Evolutionary conservation across 805 yeast genomes (phyloP), one percentile per base, ranked within the genome.

Genomic region (Wickerhamiella allomyrinae): DNA sequence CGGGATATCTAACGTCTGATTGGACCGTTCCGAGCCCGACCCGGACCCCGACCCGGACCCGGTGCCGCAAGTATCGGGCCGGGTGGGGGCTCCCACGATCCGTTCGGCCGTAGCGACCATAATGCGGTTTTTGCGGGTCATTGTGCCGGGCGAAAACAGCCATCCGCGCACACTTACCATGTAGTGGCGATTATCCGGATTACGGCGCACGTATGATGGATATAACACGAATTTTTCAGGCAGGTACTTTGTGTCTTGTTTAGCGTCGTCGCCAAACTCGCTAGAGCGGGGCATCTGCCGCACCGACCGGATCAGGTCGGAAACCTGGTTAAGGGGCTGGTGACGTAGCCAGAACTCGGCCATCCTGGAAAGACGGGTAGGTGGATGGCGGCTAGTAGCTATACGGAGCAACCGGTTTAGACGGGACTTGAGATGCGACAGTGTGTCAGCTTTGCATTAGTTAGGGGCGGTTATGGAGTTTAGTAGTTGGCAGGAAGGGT

Each of bases 91-190:
- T 6, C 56, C 57, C 4, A 53, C 53, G n/a, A 53, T 47, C 25
- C 48, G 41, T 46, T 53, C 56, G 5, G 54, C 45, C 15, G 57
- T 54, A 9, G 50, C 47, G 8, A 45, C 36, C 46, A 87, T 65
- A 35, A 87, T 57, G 44, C 77, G 64, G 58, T 85, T 84, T 53
- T 79, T 84, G 34, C 93, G 66, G 23, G 73, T 70, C 67, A 76
- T 71, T 7, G 70, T 64, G 1, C 93, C 93, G 0, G 86, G 84
- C 34, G 81, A 67, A 41, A 54, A 69, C 21, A 80, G 62, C 71
- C 81, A 74, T 6, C 95, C 95, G 35, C 82, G 68, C 2, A 87
- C 73, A 27, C 42, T 36, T 2, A 46, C 45, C 19, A 45, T 50
- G 23, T 23, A 43, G 10, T 27, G 17, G 5, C 31, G 31, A 7